These are phyloP conservation scores for Atalantia buxifolia DNA, from an alignment of 345 rosid genomes.

Conservation along the genomic window DNA sequence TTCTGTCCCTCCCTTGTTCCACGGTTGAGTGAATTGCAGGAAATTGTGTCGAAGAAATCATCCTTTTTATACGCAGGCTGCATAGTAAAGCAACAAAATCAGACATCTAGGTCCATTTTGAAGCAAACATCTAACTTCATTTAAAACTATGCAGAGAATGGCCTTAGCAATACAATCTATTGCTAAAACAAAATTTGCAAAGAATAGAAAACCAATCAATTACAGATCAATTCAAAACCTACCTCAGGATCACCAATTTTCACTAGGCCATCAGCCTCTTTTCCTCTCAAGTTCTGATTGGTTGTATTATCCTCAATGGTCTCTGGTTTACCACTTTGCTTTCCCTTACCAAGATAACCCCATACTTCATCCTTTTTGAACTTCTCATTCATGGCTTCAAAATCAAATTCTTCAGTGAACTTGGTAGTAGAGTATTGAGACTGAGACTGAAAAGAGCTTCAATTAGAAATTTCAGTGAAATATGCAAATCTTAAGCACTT, in stretches of 20 bases:
- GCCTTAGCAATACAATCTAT: not conserved
- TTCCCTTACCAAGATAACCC: constrained; percentile 55
- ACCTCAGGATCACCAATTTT: constrained; percentile 24
- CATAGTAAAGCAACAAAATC: constrained; percentile 1
- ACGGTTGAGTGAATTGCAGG: constrained; percentile 33
- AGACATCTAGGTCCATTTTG: not conserved
- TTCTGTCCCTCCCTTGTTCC: constrained; percentile 30
- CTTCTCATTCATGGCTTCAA: constrained; percentile 75
- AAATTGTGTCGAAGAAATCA: constrained; percentile 44
- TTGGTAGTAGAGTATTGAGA: constrained; percentile 12
- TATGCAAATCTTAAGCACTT: not conserved
- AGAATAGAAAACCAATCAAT: not conserved
- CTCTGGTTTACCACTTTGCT: constrained; percentile 14
- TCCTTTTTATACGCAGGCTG: constrained; percentile 51
- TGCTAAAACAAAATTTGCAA: not conserved
- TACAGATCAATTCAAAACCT: not conserved
- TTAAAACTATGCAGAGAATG: not conserved
- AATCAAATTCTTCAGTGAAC: constrained; percentile 69
- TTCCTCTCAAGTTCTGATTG: constrained; percentile 4
- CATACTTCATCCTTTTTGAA: constrained; percentile 66
- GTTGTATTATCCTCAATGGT: constrained; percentile 10
- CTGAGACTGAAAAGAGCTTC: constrained; percentile 24
- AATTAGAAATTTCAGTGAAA: not conserved
- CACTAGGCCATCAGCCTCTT: not conserved
- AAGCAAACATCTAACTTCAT: not conserved